phyloP scores from a whole-genome alignment of 1,284 basidiomycete species.

The Boletus hoseneyae region DNA sequence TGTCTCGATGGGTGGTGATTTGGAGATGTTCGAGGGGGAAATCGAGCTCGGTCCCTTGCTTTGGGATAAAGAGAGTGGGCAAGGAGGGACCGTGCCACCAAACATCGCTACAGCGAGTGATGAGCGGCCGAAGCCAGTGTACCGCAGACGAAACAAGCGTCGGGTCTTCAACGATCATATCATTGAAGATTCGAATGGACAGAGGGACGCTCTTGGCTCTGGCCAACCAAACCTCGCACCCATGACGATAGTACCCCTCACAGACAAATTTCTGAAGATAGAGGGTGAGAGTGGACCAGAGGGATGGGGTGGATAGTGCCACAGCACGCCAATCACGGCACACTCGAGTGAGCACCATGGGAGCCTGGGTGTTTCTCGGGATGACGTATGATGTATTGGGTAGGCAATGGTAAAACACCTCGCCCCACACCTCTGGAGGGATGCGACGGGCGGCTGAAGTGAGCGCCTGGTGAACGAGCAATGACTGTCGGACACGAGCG shows the following conservation, averaged over 20 bases:
- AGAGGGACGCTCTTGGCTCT: slow-evolving; percentile 31
- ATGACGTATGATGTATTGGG: slow-evolving; percentile 26
- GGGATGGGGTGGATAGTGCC: slow-evolving; percentile 25
- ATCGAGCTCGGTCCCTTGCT: background rate
- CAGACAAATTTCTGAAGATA: slow-evolving; percentile 13
- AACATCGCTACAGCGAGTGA: slow-evolving; percentile 23
- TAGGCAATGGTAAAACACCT: slow-evolving; percentile 38
- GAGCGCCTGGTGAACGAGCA: slow-evolving; percentile 20
- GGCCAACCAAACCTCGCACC: slow-evolving; percentile 27
- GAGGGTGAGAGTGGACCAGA: slow-evolving; percentile 27
- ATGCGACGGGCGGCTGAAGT: slow-evolving; percentile 28
- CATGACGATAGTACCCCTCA: slow-evolving; percentile 14
- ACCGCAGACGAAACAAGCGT: slow-evolving; percentile 4
- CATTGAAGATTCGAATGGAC: slow-evolving; percentile 29
- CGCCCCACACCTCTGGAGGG: slow-evolving; percentile 38
- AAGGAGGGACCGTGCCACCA: slow-evolving; percentile 35
- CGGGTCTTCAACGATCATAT: slow-evolving; percentile 11
- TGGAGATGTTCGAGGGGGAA: slow-evolving; percentile 19
- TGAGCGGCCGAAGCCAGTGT: slow-evolving; percentile 25
- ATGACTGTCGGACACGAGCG: slow-evolving; percentile 15
- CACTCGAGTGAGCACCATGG: slow-evolving; percentile 26
- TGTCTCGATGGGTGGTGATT: slow-evolving; percentile 22
- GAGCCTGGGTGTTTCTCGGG: slow-evolving; percentile 25
- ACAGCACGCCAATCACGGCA: slow-evolving; percentile 28
- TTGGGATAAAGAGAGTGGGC: slow-evolving; percentile 18